Evolutionary conservation across 305 asterid genomes (phyloP), one percentile per base, ranked within the genome.

Genomic region (Salvia sclarea): DNA sequence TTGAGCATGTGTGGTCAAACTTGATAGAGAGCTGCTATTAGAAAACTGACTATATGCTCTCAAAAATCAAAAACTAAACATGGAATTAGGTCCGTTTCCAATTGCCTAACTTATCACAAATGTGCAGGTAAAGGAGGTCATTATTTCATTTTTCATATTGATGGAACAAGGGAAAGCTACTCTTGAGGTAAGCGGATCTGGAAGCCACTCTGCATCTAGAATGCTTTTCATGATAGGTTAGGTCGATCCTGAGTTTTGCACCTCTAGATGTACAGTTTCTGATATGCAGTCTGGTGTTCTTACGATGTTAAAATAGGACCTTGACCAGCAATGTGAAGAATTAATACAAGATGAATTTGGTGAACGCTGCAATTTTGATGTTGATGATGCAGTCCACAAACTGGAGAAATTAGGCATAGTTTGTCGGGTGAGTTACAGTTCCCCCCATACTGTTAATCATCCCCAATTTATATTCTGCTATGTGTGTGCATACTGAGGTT

Each of bases 131-230:
- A 94, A 94, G 84, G 98, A 94, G 86, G 98, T 94, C 62, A 91
- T 94, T 76, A 85, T 94, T 79, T 85, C 96, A 48, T 94, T 91
- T 78, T 94, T 94, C 79, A 86, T 94, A 81, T 80, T 94, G 79
- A 94, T 94, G 97, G 97, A 91, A 78, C 96, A 91, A 81, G 98
- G 97, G 75, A 91, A 94, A 81, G 91, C 97, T 41, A 91, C 98
- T 72, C 79, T 94, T 70, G 84, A 91, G 97, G 98, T 94, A 78
- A 44, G 63, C 41, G 58, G 24, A 49, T 52, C 68, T 70, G 31
- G 74, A 78, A 44, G 63, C 41, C 58, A 20, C 43, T 52, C 68
- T 70, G 31, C 72, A 41, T 63, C 44, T 38, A 47, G 55, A 35
- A 68, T 59, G 62, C 66, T 37, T 40, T 66, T 64, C 54, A 45